Conservation (phyloP, 495 filamentous ascomycete species). For the Neurospora sp. region DNA sequence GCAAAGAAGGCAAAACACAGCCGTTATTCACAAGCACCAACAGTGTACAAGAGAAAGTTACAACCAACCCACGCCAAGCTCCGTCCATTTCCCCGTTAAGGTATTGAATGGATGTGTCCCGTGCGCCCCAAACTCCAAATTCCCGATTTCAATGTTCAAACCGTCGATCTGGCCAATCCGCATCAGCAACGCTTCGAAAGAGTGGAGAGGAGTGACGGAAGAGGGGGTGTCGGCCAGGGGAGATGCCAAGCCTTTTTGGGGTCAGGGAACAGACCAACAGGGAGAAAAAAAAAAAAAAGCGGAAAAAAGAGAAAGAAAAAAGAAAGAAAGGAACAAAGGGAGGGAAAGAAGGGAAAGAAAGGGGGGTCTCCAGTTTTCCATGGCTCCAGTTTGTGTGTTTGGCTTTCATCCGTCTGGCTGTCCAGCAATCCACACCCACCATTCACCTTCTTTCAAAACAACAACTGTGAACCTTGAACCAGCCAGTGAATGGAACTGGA, state of each 20-base stretch:
- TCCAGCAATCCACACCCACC: background rate
- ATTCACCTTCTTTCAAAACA: background rate
- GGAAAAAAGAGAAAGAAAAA: background rate
- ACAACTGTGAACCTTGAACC: background rate
- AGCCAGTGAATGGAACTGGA: background rate
- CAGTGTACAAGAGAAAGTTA: background rate
- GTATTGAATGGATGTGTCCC: background rate
- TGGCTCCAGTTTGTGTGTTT: background rate
- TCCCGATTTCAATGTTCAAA: background rate
- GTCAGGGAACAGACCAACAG: background rate
- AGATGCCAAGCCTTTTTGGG: background rate
- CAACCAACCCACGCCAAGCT: background rate
- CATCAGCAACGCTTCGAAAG: background rate
- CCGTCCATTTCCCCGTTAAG: background rate
- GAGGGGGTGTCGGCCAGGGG: background rate
- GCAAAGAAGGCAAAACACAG: background rate
- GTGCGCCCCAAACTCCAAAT: background rate
- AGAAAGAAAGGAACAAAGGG: background rate
- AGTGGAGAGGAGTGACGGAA: background rate
- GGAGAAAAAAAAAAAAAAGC: background rate
- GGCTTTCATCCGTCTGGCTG: background rate
- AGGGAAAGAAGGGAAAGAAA: background rate
- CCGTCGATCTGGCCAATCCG: background rate
- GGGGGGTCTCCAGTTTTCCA: background rate
- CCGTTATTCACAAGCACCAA: background rate